Evolutionary conservation across 331 rosid species (phyloP).

Genomic region (Pyracantha coccinea): DNA sequence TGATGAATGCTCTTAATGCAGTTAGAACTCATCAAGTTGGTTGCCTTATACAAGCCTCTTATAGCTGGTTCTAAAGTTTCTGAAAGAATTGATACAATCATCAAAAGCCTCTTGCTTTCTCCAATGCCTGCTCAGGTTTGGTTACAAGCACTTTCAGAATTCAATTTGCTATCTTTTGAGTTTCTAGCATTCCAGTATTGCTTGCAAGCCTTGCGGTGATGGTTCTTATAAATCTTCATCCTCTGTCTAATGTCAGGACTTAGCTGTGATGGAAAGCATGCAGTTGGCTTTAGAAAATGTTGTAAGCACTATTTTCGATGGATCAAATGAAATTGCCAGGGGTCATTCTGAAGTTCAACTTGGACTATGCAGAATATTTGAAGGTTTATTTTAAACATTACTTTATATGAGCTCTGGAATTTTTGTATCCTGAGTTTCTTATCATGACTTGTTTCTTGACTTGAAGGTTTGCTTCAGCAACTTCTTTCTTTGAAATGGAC

Average conservation of each 20-base stretch:
- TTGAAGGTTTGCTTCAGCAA: constrained; percentile 75
- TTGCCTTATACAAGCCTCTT: constrained; percentile 78
- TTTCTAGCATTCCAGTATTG: constrained; percentile 15
- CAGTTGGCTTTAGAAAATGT: constrained; percentile 80
- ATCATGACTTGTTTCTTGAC: constrained; percentile 19
- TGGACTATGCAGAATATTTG: constrained; percentile 54
- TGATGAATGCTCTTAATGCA: constrained; percentile 39
- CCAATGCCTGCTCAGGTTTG: constrained; percentile 61
- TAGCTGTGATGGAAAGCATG: constrained; percentile 83
- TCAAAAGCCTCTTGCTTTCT: constrained; percentile 52
- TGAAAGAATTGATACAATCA: constrained; percentile 56
- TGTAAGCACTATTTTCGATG: constrained; percentile 65
- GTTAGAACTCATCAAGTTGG: constrained; percentile 74
- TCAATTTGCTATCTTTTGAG: neutral
- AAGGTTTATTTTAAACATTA: constrained; percentile 46
- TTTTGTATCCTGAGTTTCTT: constrained; percentile 10
- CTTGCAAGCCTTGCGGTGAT: neutral
- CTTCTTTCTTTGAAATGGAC: constrained; percentile 82
- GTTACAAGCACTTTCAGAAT: constrained; percentile 6
- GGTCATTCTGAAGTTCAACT: constrained; percentile 62
- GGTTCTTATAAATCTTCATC: neutral
- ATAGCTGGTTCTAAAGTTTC: constrained; percentile 65
- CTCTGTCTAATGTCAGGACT: constrained; percentile 43
- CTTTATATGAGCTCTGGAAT: constrained; percentile 9
- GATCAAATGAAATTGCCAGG: constrained; percentile 46